A percentile compares a stretch with the other conserved stretches of the same genome.
Conservation (phyloP, 2,329 filamentous ascomycete species). For the Phyllosticta paracitricarpa region DNA sequence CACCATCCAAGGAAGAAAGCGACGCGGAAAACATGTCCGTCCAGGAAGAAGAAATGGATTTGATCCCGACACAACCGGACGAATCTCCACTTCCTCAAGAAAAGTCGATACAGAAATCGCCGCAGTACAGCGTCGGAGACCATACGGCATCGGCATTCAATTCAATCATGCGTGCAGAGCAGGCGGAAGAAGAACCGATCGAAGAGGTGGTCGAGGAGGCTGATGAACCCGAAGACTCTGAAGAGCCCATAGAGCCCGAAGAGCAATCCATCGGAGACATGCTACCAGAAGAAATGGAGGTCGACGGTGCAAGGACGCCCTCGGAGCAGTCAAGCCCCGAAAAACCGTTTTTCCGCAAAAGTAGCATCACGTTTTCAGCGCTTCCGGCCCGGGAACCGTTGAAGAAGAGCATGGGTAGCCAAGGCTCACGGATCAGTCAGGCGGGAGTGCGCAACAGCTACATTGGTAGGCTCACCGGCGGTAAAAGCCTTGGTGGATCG, state of each 20-base stretch:
- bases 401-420: slow-evolving; percentile 70
- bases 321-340: slow-evolving; percentile 66
- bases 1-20: slow-evolving; percentile 7
- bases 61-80: slow-evolving; percentile 3
- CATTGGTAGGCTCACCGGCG: slow-evolving; percentile 62
- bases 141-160: slow-evolving; percentile 25
- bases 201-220: slow-evolving; percentile 14
- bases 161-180: slow-evolving; percentile 16
- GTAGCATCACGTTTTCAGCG: slow-evolving; percentile 88
- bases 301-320: slow-evolving; percentile 47
- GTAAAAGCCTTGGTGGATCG: slow-evolving; percentile 51
- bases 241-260: slow-evolving; percentile 1
- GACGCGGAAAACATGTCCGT: slow-evolving; percentile 10
- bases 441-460: slow-evolving; percentile 65
- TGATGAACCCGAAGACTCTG: neutral
- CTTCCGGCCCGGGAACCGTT: slow-evolving; percentile 85
- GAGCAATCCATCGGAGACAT: slow-evolving; percentile 14
- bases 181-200: slow-evolving; percentile 7
- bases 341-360: slow-evolving; percentile 74
- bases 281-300: slow-evolving; percentile 30
- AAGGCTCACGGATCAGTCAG: slow-evolving; percentile 68
- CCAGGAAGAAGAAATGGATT: slow-evolving; percentile 16
- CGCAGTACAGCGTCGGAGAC: slow-evolving; percentile 23
- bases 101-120: slow-evolving; percentile 13
- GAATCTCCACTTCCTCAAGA: neutral